Evolutionary conservation across 2,329 filamentous ascomycete species (phyloP), one percentile per base, ranked within the genome.

Genomic region (Xylaria polymorpha): DNA sequence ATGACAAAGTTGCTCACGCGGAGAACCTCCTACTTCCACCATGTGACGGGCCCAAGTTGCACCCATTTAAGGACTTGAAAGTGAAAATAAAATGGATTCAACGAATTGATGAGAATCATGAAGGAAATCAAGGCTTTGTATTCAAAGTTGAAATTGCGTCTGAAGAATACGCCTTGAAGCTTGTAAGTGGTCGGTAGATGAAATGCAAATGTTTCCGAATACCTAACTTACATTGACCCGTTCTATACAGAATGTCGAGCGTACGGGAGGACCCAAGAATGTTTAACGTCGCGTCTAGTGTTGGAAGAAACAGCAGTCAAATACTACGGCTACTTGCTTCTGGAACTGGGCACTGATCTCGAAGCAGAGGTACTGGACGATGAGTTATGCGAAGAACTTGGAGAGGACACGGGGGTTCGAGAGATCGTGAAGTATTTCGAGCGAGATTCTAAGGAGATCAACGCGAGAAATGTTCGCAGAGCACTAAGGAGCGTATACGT

Each of bases 201-300:
- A n/a, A n/a, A n/a, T n/a, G n/a, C n/a, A n/a, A n/a, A n/a, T n/a
- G n/a, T n/a, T n/a, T n/a, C n/a, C n/a, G n/a, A n/a, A n/a, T n/a
- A n/a, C n/a, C n/a, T n/a, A n/a, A n/a, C n/a, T n/a, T 61, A 66
- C 14, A 66, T 58, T 0, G 58, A 66, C 20, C 58, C 64, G 3
- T 66, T 66, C 32, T 57, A 66, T 10, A 58, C 64, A 5, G 64
- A 66, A 43, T 66, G 64, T 18, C 57, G 64, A 50, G 64, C 64
- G 4, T 66, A 66, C 9, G 64, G 64, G 1, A 66, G 50, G 18
- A 66, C 61, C 4, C 1, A 61, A 14, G 56, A 66, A 14, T 56
- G 44, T 9, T 12, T 32, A 14, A 22, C 14, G 14, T 32, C 51
- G 1, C 29, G 41, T 15, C 8, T 41, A 12, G 44, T 64, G 4